phyloP scores from a whole-genome alignment of 2,329 filamentous ascomycete species.

The Scedosporium aurantiacum region DNA sequence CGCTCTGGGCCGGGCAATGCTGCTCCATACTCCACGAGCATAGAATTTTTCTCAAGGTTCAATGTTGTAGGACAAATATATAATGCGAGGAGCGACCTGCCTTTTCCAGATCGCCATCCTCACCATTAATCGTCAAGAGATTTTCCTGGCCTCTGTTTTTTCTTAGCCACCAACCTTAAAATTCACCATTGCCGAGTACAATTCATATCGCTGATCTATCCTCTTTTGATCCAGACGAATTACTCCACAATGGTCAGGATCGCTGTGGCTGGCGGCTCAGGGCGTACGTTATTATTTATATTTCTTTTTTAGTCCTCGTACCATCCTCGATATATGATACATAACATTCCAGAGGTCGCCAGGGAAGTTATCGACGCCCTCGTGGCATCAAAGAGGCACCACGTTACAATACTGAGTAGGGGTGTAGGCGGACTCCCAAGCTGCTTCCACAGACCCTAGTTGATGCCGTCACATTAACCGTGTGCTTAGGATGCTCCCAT shows the following conservation, averaged over 20 bases:
- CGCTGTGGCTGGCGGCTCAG: conserved; percentile 15
- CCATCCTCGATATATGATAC: background rate
- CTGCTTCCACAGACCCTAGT: background rate
- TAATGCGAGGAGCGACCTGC: too few species aligned
- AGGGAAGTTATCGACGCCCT: conserved; percentile 40
- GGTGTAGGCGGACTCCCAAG: conserved; percentile 20
- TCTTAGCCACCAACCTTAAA: too few species aligned
- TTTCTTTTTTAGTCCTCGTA: too few species aligned
- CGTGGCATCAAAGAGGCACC: conserved; percentile 35
- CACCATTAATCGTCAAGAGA: too few species aligned
- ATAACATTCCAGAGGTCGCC: conserved; percentile 31
- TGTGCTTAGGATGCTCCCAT: background rate
- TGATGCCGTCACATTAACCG: background rate
- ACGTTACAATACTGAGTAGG: conserved; percentile 39
- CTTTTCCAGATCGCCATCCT: too few species aligned
- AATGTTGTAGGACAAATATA: too few species aligned
- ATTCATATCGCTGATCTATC: background rate
- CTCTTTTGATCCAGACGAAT: background rate
- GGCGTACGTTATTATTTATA: conserved; percentile 3
- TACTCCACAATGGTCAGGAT: conserved; percentile 15
- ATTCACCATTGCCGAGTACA: too few species aligned
- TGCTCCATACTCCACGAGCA: too few species aligned
- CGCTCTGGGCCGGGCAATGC: too few species aligned
- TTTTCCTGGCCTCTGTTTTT: too few species aligned
- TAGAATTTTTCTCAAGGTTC: too few species aligned